Evolutionary conservation across 768 basidiomycete genomes (phyloP), one percentile per base, ranked within the genome.

Genomic region (Termitomyces sp.): DNA sequence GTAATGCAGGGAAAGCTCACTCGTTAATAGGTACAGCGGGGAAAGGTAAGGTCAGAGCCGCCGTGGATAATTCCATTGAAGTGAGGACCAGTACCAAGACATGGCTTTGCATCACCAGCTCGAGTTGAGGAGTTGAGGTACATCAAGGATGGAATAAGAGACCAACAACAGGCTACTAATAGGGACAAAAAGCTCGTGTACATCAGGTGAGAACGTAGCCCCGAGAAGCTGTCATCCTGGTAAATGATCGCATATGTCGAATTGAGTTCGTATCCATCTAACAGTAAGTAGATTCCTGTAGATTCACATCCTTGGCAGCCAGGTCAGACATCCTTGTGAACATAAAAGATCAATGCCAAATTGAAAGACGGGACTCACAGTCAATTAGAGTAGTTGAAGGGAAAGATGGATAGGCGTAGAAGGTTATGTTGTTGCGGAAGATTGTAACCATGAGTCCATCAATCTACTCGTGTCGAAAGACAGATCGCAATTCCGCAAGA

Each of bases 31-130:
- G 41, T 9, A 50, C 48, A 25, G 46, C 16, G 39, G 55, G 45
- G 7, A 60, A 13, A 51, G 52, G 53, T 36, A 53, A n/a, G 12
- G 58, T 56, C 33, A 56, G 52, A 44, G 59, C 52, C 18, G 41
- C 33, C 31, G 48, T 42, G 10, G 39, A 39, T 23, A 40, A 23
- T 38, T 7, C 43, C 31, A 54, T 42, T 2, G 35, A 42, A 47
- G 20, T 23, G 40, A 53, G 31, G 25, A 56, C 12, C 7, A 54
- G 22, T 22, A 35, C 16, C 13, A 27, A 43, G 43, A 16, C 52
- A 38, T 42, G 33, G 42, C 41, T 56, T 48, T 51, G 41, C 54
- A 56, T 56, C 48, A 38, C 46, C 51, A 49, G 33, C 50, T 53
- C 51, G 16, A 50, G 12, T 23, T 43, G 36, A 38, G 53, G 50